These are phyloP conservation scores for Samsoniella hepiali DNA, from an alignment of 2,329 filamentous ascomycete genomes.

Conservation along the genomic window DNA sequence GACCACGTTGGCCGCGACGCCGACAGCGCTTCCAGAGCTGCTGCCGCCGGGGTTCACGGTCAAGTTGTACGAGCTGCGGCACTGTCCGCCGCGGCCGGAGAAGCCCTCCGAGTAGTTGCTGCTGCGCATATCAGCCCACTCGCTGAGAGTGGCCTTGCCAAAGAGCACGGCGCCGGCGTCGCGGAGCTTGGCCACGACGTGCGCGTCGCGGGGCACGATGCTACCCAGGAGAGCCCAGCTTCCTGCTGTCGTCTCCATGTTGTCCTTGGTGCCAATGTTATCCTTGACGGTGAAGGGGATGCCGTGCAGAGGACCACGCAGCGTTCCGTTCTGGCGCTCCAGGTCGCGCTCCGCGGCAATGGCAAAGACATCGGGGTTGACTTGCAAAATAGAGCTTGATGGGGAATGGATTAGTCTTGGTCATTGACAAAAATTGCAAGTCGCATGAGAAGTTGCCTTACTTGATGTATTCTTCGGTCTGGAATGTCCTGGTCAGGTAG, in stretches of 20 bases:
- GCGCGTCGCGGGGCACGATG: conserved; percentile 64
- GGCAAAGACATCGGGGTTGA: conserved; percentile 63
- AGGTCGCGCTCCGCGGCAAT: conserved; percentile 60
- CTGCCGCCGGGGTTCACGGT: conserved; percentile 66
- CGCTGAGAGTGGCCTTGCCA: conserved; percentile 67
- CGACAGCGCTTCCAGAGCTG: conserved; percentile 63
- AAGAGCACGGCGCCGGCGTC: conserved; percentile 65
- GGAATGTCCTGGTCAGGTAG: conserved; percentile 58
- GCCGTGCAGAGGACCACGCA: conserved; percentile 67
- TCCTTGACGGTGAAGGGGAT: conserved; percentile 76
- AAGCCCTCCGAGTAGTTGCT: conserved; percentile 68
- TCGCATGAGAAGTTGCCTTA: conserved; percentile 30
- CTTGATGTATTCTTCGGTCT: conserved; percentile 64
- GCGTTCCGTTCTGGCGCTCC: conserved; percentile 53
- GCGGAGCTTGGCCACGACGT: conserved; percentile 59
- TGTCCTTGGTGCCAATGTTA: conserved; percentile 65
- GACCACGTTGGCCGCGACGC: conserved; percentile 60
- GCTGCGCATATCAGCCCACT: conserved; percentile 72
- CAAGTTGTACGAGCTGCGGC: conserved; percentile 64
- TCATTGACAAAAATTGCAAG: neutral
- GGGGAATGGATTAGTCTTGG: neutral
- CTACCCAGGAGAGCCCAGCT: conserved; percentile 64
- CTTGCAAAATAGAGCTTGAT: conserved; percentile 55
- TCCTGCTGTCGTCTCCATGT: conserved; percentile 72
- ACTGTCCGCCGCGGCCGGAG: conserved; percentile 61